Evolutionary conservation across 1,139 yeast genomes (phyloP), one percentile per base, ranked within the genome.

Genomic region (Yamadazyma spencermartinsiae): DNA sequence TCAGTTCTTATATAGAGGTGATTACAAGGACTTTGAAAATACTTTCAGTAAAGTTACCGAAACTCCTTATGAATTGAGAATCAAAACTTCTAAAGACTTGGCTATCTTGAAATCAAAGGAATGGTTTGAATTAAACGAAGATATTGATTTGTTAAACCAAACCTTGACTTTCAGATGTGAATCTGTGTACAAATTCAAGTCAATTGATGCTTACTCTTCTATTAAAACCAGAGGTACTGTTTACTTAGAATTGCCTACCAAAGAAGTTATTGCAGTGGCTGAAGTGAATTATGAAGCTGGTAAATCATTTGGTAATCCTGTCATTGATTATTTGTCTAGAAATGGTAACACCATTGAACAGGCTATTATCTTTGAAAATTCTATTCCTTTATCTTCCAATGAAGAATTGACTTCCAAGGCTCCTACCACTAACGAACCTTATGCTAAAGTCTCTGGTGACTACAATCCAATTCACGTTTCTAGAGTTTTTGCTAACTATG

Each of bases 391-490:
- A 52, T 82, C 87, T 38, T 80, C 88, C 44, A 82, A 85, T 52
- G 86, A 92, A 52, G 82, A 78, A 52, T 74, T 86, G 54, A 67
- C 76, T 34, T 76, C 87, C 21, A 82, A 83, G 58, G 86, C 94
- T 33, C 95, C 95, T 50, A 79, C 84, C 43, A 80, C 90, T 40
- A 92, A 92, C 64, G 98, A 89, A 69, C 89, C 96, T 32, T 94
- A 94, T 61, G 98, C 97, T 47, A 86, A 82, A 58, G 97, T 92
- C 32, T 92, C 98, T 48, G 98, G 98, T 60, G 99, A 92, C 65
- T 90, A 80, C 80, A 92, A 92, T 67, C 98, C 99, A 50, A 92
- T 92, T 54, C 99, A 92, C 63, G 98, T 92, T 49, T 86, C 96
- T 28, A 84, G 96, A 63, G 94, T 89, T 36, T 92, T 92, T 67